Conservation (phyloP, 208 protist species). For the Tritrichomonas musculus region DNA sequence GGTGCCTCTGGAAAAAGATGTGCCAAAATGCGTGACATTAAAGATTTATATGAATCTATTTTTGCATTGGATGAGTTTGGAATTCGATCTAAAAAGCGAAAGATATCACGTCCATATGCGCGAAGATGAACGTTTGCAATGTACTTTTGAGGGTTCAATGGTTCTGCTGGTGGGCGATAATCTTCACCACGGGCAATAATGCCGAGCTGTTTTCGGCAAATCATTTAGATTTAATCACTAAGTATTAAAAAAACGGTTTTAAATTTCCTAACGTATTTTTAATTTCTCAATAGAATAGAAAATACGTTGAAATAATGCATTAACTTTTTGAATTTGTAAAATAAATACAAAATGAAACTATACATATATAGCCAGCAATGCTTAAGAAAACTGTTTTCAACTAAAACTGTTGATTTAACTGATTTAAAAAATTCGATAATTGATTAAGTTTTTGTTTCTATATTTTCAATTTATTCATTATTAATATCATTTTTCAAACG, state of each 20-base stretch:
- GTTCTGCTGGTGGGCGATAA: not conserved
- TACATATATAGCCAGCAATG: no score
- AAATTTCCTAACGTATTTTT: no score
- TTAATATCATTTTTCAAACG: no score
- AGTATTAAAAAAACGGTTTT: not conserved
- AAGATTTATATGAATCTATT: not conserved
- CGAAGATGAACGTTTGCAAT: not conserved
- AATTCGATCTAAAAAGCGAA: not conserved
- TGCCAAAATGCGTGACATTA: not conserved
- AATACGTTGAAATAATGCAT: no score
- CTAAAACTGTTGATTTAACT: no score
- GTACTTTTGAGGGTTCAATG: not conserved
- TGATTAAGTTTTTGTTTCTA: no score
- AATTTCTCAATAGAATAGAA: no score
- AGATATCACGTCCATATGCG: not conserved
- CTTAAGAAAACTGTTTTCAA: no score
- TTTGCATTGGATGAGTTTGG: not conserved
- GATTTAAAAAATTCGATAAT: no score
- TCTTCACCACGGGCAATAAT: not conserved
- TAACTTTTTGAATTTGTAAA: no score
- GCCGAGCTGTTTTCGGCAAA: slow-evolving; percentile 13
- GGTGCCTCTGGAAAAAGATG: not conserved
- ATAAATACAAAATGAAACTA: no score
- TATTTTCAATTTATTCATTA: no score
- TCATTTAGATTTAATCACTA: not conserved